phyloP scores from a whole-genome alignment of 2,329 filamentous ascomycete species.

The Colletotrichum karsti region DNA sequence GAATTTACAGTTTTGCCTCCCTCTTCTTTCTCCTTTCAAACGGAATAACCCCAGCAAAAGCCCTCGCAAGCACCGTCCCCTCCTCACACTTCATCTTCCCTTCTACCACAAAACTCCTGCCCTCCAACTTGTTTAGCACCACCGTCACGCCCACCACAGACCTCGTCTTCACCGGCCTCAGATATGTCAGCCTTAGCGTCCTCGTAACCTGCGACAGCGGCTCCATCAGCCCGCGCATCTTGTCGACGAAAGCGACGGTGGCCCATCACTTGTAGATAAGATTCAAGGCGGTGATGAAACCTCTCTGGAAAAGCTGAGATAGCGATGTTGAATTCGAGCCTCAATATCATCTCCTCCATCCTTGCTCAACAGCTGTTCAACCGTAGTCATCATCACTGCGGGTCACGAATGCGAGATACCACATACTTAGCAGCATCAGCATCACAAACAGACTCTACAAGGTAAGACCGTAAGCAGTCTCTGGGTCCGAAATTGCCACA shows the following conservation, averaged over 20 bases:
- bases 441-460: no score
- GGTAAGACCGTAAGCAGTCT: no score
- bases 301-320: no score
- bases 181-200: background rate
- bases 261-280: background rate
- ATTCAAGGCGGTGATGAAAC: background rate
- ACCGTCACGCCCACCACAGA: background rate
- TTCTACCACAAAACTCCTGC: background rate
- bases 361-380: no score
- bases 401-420: no score
- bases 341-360: no score
- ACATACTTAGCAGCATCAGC: no score
- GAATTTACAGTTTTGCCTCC: background rate
- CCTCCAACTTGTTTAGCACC: background rate
- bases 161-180: background rate
- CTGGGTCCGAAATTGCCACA: no score
- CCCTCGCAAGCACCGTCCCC: background rate
- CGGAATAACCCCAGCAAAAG: background rate
- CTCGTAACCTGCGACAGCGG: background rate
- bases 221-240: background rate
- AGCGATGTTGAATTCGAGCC: no score
- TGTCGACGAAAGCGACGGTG: background rate
- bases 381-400: no score
- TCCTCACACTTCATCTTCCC: background rate
- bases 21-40: background rate